Evolutionary conservation across 306 rosid species (phyloP), one percentile per base, ranked within the genome.

Genomic region (Vigna angularis): DNA sequence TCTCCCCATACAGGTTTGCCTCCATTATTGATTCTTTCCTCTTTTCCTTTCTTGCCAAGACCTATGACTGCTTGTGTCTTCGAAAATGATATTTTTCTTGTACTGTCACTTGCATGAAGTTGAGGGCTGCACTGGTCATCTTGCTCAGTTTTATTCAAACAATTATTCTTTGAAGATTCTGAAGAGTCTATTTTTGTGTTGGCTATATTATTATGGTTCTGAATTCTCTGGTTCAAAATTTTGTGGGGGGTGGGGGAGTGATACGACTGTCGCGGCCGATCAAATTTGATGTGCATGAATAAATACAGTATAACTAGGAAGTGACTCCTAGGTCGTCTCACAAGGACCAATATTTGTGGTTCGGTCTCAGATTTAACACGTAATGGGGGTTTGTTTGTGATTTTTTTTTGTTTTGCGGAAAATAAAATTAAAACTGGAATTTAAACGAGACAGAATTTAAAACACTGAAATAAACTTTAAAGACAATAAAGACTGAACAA

Each of bases 1-100:
- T 95, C 88, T 85, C 92, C 26, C 98, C 98, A 0, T 93, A 95
- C 79, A 91, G 93, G 98, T 92, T 77, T 82, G 70, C 79, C 66
- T 74, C 66, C 24, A 5, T 57, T 65, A 5, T 57, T 65, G 70
- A 28, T 61, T 24, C 4, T 48, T 0, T 50, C n/a, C 38, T 5
- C 22, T 58, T 61, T 0, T 44, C 18, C 24, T 50, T 45, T 47
- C 16, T 22, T 38, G n/a, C 50, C 22, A 16, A 28, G 36, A 50
- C 30, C 18, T 26, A 3, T 56, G 9, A 8, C 28, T 70, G 26
- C 12, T 70, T 70, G 78, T 8, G 51, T 55, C 42, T 30, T 5
- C 6, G 70, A 63, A 20, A n/a, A 48, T 68, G 50, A 12, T 57
- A 44, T 36, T 34, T 34, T 32, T 22, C 26, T 74, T 47, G 26